Evolutionary conservation across 2,329 filamentous ascomycete species (phyloP), one percentile per base, ranked within the genome.

Genomic region (Pseudogymnoascus sp.): DNA sequence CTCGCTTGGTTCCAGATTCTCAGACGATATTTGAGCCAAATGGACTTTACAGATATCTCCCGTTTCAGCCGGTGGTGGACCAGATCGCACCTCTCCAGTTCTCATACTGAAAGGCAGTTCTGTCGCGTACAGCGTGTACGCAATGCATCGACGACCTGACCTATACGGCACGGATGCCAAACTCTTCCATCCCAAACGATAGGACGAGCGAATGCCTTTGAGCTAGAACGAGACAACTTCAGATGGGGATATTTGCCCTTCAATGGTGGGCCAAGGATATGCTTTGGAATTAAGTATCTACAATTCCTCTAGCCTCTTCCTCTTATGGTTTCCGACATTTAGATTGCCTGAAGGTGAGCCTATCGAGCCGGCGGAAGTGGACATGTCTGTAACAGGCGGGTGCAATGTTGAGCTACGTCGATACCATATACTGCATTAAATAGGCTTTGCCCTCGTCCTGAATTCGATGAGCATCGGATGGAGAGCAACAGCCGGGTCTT

Each of bases 161-260:
- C 61, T 70, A 21, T 75, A 70, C 65, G 73, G 5, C 1, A 45
- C 57, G 7, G 64, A 3, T 68, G 72, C n/a, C 78, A 58, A 65
- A 1, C 67, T 65, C 21, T 72, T 71, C 59, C 59, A 63, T 4
- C 71, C 70, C 0, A 68, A 72, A 57, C 64, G 70, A 23, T 73
- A 69, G 70, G 66, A 65, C 7, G 62, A 63, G 19, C 35, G 34
- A 9, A 79, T 57, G 78, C 79, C 63, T 78, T 61, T 58, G n/a
- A 61, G 55, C 35, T 69, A 67, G 19, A 45, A 45, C 12, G 39
- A 45, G 39, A 45, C 13, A 15, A 2, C 3, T 26, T 45, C 21
- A 5, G 26, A 45, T 45, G 21, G 67, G 69, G 65, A 35, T 71
- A 66, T 59, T 57, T 71, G 5, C 66, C 68, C 38, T 68, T 68